These are phyloP conservation scores for Pichia pseudocactophila DNA, from an alignment of 805 yeast genomes.

Conservation along the genomic window DNA sequence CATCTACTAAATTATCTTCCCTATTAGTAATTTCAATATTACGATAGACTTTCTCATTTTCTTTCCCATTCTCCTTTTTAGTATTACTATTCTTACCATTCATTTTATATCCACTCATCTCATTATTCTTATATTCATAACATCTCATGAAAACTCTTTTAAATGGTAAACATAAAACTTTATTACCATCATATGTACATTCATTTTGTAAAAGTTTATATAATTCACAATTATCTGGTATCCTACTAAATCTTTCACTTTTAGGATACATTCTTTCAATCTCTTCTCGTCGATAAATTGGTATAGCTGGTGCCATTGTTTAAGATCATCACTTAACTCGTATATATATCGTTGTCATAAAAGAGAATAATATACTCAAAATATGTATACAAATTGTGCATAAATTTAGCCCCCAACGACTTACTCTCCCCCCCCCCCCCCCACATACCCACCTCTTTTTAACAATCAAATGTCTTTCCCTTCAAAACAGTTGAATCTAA, in stretches of 20 bases:
- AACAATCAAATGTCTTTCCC: conserved; percentile 4
- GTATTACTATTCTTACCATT: conserved; percentile 17
- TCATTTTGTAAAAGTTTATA: conserved; percentile 38
- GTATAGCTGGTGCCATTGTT: conserved; percentile 47
- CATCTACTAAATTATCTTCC: conserved; percentile 26
- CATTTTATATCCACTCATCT: conserved; percentile 24
- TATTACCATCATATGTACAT: conserved; percentile 37
- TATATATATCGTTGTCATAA: not conserved
- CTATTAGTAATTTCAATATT: conserved; percentile 32
- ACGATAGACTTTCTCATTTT: conserved; percentile 15
- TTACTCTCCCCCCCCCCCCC: no score
- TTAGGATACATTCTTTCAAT: conserved; percentile 21
- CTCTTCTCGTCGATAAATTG: conserved; percentile 33
- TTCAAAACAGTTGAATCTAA: conserved; percentile 8
- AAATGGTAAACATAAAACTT: conserved; percentile 39
- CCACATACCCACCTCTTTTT: no score
- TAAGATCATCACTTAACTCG: no score
- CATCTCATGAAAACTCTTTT: conserved; percentile 39
- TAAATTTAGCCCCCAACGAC: no score
- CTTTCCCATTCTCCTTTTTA: conserved; percentile 2
- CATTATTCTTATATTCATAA: conserved; percentile 19
- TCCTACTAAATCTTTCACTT: conserved; percentile 8
- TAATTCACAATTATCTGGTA: conserved; percentile 20
- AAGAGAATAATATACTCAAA: not conserved
- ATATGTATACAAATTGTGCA: not conserved